Conservation (phyloP, 1,284 basidiomycete species). For the Marasmius sp. region DNA sequence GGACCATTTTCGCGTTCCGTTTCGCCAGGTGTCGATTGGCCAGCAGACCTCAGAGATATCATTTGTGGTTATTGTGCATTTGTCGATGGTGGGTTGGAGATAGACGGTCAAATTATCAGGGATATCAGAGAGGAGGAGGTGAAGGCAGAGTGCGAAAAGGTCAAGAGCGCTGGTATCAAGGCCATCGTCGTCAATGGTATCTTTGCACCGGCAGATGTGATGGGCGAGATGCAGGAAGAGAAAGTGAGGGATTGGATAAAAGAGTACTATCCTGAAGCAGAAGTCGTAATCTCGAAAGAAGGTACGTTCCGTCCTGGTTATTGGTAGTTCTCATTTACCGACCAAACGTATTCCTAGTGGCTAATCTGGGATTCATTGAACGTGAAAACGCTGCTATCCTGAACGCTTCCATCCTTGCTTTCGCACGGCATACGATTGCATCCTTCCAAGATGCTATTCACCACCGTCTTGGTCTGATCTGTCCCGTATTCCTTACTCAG, state of each 20-base stretch:
- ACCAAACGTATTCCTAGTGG: constrained; percentile 29
- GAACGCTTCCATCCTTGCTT: constrained; percentile 59
- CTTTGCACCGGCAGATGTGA: constrained; percentile 47
- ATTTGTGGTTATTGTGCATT: constrained; percentile 20
- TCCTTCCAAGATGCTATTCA: constrained; percentile 51
- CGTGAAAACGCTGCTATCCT: constrained; percentile 64
- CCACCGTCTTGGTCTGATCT: constrained; percentile 41
- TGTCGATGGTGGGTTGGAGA: constrained; percentile 47
- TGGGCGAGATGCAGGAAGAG: constrained; percentile 43
- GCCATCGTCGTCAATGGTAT: constrained; percentile 50
- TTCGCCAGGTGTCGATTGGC: constrained; percentile 38
- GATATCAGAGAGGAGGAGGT: constrained; percentile 40
- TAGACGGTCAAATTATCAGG: constrained; percentile 49
- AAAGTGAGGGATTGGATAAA: constrained; percentile 40
- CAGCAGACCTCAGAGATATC: constrained; percentile 28
- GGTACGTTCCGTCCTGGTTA: constrained; percentile 8
- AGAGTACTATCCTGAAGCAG: constrained; percentile 41
- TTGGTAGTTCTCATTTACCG: neutral
- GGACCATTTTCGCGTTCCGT: constrained; percentile 43
- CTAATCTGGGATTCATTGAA: constrained; percentile 56
- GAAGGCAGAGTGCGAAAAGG: constrained; percentile 35
- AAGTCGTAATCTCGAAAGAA: constrained; percentile 32
- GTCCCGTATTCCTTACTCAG: constrained; percentile 61
- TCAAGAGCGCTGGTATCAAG: constrained; percentile 36
- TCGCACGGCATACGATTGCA: constrained; percentile 50